Percentiles rank a stretch among this genome's conserved stretches.
phyloP scores from a whole-genome alignment of 768 basidiomycete genomes.

The Cystofilobasidium macerans region DNA sequence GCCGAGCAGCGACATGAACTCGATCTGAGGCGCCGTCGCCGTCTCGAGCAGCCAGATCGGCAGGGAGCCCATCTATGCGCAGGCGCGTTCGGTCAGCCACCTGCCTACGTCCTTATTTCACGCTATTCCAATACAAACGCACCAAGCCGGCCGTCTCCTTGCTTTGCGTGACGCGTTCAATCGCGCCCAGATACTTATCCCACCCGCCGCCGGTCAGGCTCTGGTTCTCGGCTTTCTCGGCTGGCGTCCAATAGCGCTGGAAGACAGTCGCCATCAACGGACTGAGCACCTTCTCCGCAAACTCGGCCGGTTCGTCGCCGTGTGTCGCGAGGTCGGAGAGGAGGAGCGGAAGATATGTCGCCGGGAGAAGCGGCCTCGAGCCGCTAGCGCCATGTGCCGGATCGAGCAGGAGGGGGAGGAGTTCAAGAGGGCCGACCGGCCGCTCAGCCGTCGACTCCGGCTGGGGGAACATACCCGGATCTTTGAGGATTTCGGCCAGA shows the following conservation, averaged over 20 bases:
- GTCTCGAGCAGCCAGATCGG: conserved; percentile 33
- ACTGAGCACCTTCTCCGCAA: conserved; percentile 60
- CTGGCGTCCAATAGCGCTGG: conserved; percentile 35
- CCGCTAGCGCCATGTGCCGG: conserved; percentile 38
- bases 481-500: conserved; percentile 72
- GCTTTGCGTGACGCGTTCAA: conserved; percentile 66
- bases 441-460: conserved; percentile 45
- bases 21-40: conserved; percentile 35
- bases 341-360: conserved; percentile 64
- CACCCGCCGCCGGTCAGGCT: conserved; percentile 45
- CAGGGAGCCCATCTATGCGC: conserved; percentile 33
- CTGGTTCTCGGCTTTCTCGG: conserved; percentile 26
- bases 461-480: conserved; percentile 90
- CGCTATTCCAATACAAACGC: too few relatives aligned
- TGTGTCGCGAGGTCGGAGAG: conserved; percentile 56
- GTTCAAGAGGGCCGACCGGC: conserved; percentile 62
- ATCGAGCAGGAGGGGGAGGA: conserved; percentile 68
- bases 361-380: conserved; percentile 40
- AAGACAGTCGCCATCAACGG: conserved; percentile 49
- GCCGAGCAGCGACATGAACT: conserved; percentile 57
- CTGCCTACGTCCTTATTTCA: too few relatives aligned
- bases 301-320: conserved; percentile 53
- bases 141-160: conserved; percentile 70
- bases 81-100: not conserved
- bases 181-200: conserved; percentile 70